phyloP scores from a whole-genome alignment of 176 grass and related monocot species.

The Aegilops sharonensis region DNA sequence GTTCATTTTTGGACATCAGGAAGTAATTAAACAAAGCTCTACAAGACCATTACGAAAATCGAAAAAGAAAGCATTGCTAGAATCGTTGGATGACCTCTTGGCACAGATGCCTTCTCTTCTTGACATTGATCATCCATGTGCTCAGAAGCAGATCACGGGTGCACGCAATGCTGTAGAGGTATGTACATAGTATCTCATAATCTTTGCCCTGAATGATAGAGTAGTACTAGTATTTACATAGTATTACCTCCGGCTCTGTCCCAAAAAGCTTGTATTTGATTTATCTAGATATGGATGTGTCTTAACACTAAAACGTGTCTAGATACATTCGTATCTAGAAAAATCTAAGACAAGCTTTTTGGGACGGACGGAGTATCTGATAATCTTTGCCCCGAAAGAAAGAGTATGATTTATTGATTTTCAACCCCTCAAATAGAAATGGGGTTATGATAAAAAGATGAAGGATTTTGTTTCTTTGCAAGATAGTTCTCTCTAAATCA shows the following conservation, averaged over 20 bases:
- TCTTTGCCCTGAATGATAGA: constrained; percentile 12
- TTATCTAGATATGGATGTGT: no score
- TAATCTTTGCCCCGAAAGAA: neutral
- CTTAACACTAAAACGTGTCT: no score
- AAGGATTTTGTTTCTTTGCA: neutral
- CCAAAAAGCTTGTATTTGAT: no score
- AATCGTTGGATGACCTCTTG: constrained; percentile 72
- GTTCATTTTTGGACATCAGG: constrained; percentile 47
- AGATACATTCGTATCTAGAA: no score
- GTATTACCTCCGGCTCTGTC: no score
- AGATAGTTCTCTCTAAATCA: neutral
- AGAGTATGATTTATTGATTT: neutral
- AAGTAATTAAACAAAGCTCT: constrained; percentile 83
- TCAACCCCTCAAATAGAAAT: neutral
- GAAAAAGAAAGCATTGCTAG: constrained; percentile 81
- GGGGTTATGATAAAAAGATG: neutral
- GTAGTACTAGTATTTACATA: neutral
- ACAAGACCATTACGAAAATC: constrained; percentile 70
- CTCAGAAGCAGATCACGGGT: constrained; percentile 80
- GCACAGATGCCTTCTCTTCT: constrained; percentile 89
- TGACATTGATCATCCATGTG: constrained; percentile 96
- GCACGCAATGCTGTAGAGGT: constrained; percentile 79
- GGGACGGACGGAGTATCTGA: no score
- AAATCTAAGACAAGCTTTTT: no score
- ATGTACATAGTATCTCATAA: constrained; percentile 37